These are phyloP conservation scores for Dothideomycetes sp. DNA, from an alignment of 2,329 filamentous ascomycete genomes.

Conservation along the genomic window DNA sequence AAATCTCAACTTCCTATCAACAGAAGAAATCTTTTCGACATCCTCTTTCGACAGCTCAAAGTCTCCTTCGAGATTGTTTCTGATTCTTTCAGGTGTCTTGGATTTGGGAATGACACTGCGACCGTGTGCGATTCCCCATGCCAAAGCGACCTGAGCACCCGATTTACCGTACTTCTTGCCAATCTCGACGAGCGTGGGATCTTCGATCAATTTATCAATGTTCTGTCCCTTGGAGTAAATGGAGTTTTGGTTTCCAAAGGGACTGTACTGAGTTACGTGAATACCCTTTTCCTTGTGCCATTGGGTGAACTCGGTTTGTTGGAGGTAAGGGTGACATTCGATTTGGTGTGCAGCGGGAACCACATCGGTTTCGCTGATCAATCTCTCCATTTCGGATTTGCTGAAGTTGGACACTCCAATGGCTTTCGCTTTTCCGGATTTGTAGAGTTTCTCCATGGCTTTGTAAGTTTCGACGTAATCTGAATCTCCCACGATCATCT, in stretches of 20 bases:
- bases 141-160: conserved; percentile 44
- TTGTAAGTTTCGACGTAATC: conserved; percentile 46
- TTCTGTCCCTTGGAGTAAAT: conserved; percentile 37
- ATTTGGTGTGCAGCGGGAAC: conserved; percentile 33
- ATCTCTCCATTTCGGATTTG: conserved; percentile 38
- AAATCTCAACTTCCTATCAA: conserved; percentile 55
- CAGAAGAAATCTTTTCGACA: conserved; percentile 43
- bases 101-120: conserved; percentile 46
- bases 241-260: conserved; percentile 37
- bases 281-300: conserved; percentile 43
- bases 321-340: conserved; percentile 46
- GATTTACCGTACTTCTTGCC: conserved; percentile 45
- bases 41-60: conserved; percentile 52
- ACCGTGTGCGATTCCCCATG: conserved; percentile 46
- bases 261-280: conserved; percentile 45
- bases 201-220: conserved; percentile 43
- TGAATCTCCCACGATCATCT: conserved; percentile 32
- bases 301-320: conserved; percentile 39
- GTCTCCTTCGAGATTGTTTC: conserved; percentile 34
- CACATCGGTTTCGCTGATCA: conserved; percentile 37
- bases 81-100: conserved; percentile 32
- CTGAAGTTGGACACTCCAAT: conserved; percentile 48
- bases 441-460: conserved; percentile 30
- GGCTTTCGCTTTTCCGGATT: conserved; percentile 34
- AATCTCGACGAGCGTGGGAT: conserved; percentile 40